Percentiles rank a stretch among this genome's conserved stretches.
These are phyloP conservation scores for Xylariaceae sp. DNA, from an alignment of 2,329 filamentous ascomycete genomes.

Conservation along the genomic window DNA sequence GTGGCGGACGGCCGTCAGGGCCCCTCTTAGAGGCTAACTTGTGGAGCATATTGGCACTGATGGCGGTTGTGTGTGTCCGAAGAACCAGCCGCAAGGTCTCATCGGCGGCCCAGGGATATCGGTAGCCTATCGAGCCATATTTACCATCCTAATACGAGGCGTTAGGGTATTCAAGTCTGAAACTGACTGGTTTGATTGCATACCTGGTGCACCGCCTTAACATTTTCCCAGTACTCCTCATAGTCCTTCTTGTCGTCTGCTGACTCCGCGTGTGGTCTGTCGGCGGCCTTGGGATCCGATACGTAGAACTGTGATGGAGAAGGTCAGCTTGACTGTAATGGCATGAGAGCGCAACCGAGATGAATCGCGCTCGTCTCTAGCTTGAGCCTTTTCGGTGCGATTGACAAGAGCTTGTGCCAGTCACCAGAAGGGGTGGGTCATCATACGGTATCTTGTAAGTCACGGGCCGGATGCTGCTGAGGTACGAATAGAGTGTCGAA, in stretches of 20 bases:
- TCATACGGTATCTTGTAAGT: conserved; percentile 78
- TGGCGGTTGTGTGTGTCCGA: conserved; percentile 91
- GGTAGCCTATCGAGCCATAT: conserved; percentile 92
- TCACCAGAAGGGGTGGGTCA: too few species aligned
- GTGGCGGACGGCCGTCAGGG: conserved; percentile 59
- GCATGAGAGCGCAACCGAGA: too few species aligned
- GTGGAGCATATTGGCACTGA: conserved; percentile 86
- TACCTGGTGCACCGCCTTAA: conserved; percentile 75
- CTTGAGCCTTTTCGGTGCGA: too few species aligned
- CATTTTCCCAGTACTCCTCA: conserved; percentile 81
- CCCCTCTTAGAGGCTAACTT: conserved; percentile 78
- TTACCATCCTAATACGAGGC: conserved; percentile 57
- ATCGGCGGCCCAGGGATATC: conserved; percentile 87
- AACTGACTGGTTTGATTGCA: not conserved
- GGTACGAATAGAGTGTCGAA: conserved; percentile 96
- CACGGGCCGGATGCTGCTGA: conserved; percentile 90
- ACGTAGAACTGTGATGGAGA: conserved; percentile 67
- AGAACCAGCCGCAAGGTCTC: conserved; percentile 85
- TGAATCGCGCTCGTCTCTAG: too few species aligned
- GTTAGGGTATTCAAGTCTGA: not conserved
- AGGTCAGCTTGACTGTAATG: too few species aligned
- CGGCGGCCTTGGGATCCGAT: conserved; percentile 76
- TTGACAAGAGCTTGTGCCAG: too few species aligned
- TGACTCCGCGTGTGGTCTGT: conserved; percentile 56
- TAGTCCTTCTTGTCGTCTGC: conserved; percentile 63